phyloP scores from a whole-genome alignment of 2,329 filamentous ascomycete species.

The Penicillium sp. region DNA sequence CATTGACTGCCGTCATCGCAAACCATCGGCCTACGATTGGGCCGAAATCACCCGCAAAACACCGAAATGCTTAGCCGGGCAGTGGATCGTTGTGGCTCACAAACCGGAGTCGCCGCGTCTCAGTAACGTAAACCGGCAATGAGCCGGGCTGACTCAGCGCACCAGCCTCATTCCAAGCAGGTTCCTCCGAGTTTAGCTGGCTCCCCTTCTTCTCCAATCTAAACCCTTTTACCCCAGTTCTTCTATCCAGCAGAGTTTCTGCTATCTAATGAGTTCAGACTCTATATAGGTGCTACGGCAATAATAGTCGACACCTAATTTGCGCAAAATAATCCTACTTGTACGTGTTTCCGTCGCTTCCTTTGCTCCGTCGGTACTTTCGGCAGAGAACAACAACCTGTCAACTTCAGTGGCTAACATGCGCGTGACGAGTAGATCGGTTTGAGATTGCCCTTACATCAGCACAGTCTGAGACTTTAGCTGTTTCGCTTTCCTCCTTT shows the following conservation, averaged over 20 bases:
- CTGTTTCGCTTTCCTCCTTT: conserved; percentile 3
- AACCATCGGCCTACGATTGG: conserved; percentile 14
- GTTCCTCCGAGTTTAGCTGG: conserved; percentile 12
- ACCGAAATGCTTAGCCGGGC: conserved; percentile 23
- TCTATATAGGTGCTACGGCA: conserved; percentile 42
- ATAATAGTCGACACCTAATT: conserved; percentile 42
- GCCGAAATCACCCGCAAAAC: conserved; percentile 26
- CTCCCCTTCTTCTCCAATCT: conserved; percentile 14
- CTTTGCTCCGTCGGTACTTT: conserved; percentile 27
- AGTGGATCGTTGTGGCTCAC: conserved; percentile 7
- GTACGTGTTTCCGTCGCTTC: conserved; percentile 22
- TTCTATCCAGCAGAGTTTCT: conserved; percentile 30
- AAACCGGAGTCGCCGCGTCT: background rate
- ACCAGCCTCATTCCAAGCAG: conserved; percentile 21
- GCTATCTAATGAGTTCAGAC: conserved; percentile 43
- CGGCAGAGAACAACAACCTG: conserved; percentile 22
- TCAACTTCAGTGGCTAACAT: conserved; percentile 11
- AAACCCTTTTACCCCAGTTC: conserved; percentile 12
- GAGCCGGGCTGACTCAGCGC: conserved; percentile 24
- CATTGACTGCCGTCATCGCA: conserved; percentile 9
- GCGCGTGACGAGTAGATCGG: background rate
- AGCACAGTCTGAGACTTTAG: conserved; percentile 2
- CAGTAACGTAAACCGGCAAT: conserved; percentile 15
- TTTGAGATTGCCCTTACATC: background rate
- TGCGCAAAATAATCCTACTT: conserved; percentile 12